These are phyloP conservation scores for Hyaloscypha variabilis DNA, from an alignment of 495 filamentous ascomycete species.

Conservation along the genomic window DNA sequence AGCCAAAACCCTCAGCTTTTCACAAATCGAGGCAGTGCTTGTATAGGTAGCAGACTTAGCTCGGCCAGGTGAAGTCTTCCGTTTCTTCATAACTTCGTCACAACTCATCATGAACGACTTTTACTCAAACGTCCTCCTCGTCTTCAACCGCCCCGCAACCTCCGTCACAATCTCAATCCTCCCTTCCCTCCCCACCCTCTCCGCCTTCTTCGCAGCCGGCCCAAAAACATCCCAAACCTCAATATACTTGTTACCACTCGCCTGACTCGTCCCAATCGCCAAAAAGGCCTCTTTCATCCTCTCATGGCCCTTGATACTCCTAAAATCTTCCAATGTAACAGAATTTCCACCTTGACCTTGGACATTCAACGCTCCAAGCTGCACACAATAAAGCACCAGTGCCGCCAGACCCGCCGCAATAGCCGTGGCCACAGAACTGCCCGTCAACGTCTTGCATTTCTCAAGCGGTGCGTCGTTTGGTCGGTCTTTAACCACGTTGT, in stretches of 20 bases:
- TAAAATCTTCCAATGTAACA: constrained; percentile 24
- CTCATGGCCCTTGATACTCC: constrained; percentile 31
- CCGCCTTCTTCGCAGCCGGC: constrained; percentile 17
- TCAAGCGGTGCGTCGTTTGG: too few species aligned
- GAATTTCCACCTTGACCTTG: background rate
- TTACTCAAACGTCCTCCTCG: constrained; percentile 8
- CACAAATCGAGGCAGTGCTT: too few species aligned
- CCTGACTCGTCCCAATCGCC: constrained; percentile 28
- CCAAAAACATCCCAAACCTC: constrained; percentile 33
- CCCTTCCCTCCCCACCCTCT: too few species aligned
- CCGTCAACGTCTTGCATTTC: too few species aligned
- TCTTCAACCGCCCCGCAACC: constrained; percentile 13
- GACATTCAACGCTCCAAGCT: background rate
- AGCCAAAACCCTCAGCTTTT: too few species aligned
- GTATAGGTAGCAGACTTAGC: too few species aligned
- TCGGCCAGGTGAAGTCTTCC: too few species aligned
- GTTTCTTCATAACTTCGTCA: too few species aligned
- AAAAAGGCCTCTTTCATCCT: constrained; percentile 34
- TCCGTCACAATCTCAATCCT: constrained; percentile 10
- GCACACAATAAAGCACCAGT: constrained; percentile 2
- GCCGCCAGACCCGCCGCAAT: too few species aligned
- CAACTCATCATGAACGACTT: too few species aligned
- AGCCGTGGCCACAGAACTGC: too few species aligned
- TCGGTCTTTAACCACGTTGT: too few species aligned
- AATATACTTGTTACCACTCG: constrained; percentile 36